Evolutionary conservation across 2,329 filamentous ascomycete species (phyloP).

Genomic region (Penicillium occitanis): DNA sequence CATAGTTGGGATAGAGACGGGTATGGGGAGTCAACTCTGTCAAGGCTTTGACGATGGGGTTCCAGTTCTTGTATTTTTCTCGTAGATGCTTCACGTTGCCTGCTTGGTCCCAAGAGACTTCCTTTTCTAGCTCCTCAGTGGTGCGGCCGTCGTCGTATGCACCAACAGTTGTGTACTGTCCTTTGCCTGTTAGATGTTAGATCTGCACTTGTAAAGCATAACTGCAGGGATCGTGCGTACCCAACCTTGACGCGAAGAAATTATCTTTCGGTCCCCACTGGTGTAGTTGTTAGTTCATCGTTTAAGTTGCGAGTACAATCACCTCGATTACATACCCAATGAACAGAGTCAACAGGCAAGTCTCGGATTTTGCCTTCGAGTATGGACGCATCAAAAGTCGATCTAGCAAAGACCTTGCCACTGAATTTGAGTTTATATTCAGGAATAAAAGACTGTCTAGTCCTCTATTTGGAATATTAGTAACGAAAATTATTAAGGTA

Average conservation of each 20-base stretch:
- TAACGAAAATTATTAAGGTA: neutral
- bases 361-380: conserved; percentile 41
- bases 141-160: conserved; percentile 43
- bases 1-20: conserved; percentile 46
- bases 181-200: conserved; percentile 27
- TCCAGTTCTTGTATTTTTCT: conserved; percentile 43
- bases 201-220: neutral
- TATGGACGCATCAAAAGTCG: conserved; percentile 46
- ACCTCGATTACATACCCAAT: conserved; percentile 31
- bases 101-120: conserved; percentile 41
- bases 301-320: neutral
- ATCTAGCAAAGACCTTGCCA: conserved; percentile 48
- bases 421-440: conserved; percentile 44
- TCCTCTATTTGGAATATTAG: conserved; percentile 24
- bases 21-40: conserved; percentile 44
- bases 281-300: neutral
- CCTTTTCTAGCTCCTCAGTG: conserved; percentile 31
- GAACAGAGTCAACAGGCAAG: conserved; percentile 45
- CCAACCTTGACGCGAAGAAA: conserved; percentile 48
- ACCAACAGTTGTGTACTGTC: conserved; percentile 46
- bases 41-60: conserved; percentile 42
- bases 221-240: conserved; percentile 23
- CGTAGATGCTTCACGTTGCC: conserved; percentile 41
- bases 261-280: conserved; percentile 46
- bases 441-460: conserved; percentile 45